Conservation (phyloP, 2,329 filamentous ascomycete species). For the Colletotrichum tanaceti region DNA sequence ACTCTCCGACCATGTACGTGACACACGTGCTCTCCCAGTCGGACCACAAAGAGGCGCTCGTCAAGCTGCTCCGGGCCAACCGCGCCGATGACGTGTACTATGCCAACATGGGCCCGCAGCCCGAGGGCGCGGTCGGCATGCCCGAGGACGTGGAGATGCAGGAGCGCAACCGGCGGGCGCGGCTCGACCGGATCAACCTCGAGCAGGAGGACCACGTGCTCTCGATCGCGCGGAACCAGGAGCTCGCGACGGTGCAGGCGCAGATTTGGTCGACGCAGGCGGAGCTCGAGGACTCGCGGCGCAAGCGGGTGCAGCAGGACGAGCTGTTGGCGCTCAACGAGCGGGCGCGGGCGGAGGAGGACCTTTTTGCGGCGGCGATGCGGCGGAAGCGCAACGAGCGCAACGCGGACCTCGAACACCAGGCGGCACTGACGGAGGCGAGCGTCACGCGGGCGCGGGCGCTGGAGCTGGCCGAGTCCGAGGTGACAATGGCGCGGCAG, state of each 20-base stretch:
- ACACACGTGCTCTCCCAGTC: conserved; percentile 56
- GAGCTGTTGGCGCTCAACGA: conserved; percentile 58
- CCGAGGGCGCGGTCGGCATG: conserved; percentile 63
- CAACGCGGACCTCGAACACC: conserved; percentile 56
- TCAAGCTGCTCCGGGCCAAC: conserved; percentile 63
- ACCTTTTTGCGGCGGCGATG: conserved; percentile 52
- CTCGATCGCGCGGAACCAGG: conserved; percentile 60
- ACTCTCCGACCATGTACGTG: conserved; percentile 74
- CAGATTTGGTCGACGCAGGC: conserved; percentile 61
- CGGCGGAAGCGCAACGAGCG: conserved; percentile 53
- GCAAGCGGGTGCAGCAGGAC: conserved; percentile 57
- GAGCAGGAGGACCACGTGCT: conserved; percentile 63
- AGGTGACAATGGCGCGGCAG: conserved; percentile 58
- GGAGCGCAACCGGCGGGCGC: conserved; percentile 63
- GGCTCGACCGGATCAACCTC: conserved; percentile 56
- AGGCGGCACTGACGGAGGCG: conserved; percentile 60
- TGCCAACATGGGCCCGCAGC: conserved; percentile 64
- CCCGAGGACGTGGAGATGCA: conserved; percentile 61
- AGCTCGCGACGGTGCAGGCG: conserved; percentile 63
- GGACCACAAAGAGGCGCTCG: conserved; percentile 55
- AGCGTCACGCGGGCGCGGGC: conserved; percentile 57
- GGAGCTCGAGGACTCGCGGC: conserved; percentile 64
- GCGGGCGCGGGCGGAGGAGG: conserved; percentile 61
- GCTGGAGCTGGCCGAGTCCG: conserved; percentile 60
- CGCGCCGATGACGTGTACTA: conserved; percentile 66